A percentile compares a stretch with the other conserved stretches of the same genome.
These are phyloP conservation scores for Trichoderma guizhouense DNA, from an alignment of 2,329 filamentous ascomycete species.

Conservation along the genomic window DNA sequence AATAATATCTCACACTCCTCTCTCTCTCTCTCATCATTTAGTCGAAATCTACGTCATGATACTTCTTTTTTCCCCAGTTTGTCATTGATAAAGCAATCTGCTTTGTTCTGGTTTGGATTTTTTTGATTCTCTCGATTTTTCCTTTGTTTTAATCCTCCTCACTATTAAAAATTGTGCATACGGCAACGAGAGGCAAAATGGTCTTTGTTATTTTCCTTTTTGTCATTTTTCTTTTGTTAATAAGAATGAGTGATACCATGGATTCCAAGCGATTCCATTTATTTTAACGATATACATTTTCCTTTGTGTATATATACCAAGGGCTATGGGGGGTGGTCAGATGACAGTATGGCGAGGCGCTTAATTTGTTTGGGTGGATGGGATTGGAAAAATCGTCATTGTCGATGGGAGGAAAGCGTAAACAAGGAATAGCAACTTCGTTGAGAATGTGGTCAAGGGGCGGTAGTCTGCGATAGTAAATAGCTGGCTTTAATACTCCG, in stretches of 20 bases:
- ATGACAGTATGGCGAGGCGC: not conserved
- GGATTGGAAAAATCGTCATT: not conserved
- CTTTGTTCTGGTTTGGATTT: not conserved
- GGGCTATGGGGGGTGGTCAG: not conserved
- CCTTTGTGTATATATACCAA: slow-evolving; percentile 14
- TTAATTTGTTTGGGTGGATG: not conserved
- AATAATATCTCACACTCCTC: not conserved
- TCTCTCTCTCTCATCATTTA: not conserved
- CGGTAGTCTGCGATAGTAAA: not conserved
- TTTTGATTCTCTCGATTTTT: not conserved
- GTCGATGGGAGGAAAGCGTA: not conserved
- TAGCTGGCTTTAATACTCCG: not conserved
- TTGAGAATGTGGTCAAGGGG: not conserved
- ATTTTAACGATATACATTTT: slow-evolving; percentile 8
- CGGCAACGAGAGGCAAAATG: not conserved
- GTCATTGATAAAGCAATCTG: not conserved
- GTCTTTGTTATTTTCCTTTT: not conserved
- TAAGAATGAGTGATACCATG: slow-evolving; percentile 17
- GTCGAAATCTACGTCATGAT: not conserved
- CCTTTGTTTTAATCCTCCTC: not conserved
- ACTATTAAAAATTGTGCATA: not conserved
- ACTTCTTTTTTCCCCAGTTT: not conserved
- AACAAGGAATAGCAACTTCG: not conserved
- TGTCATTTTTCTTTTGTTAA: not conserved
- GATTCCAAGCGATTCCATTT: not conserved